Base-by-base conservation (phyloP, 2,329 filamentous ascomycete species). In the Coleophoma eucalyptorum region DNA sequence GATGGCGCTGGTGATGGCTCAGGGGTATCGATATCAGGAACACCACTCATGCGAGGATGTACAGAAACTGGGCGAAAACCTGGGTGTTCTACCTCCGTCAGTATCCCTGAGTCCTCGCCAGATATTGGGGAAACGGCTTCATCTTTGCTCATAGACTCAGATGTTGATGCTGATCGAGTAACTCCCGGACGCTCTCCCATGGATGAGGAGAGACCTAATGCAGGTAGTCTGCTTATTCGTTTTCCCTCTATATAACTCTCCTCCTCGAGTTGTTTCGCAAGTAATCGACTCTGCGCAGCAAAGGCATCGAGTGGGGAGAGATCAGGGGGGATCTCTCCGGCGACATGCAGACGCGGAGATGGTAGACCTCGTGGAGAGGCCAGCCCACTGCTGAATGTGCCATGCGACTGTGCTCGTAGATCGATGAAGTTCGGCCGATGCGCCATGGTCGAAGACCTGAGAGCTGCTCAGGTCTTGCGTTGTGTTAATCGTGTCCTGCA, bases 251-350 rank as follows among this genome's bases (percentile, higher is more conserved):
- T 84, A 53, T 83, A 80, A 56, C 82, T 86, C 59, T 94, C 86
- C 40, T 44, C 42, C 67, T 96, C 87, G 54, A 99, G 82, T 69
- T 96, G 88, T 70, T 84, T 89, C 37, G 91, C 91, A 47, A 99
- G 80, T 61, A 95, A 74, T 51, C 93, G 86, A 61, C 92, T 95
- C 66, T 97, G 93, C 55, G 93, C 79, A 19, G 93, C 93, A 66
- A 99, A 95, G 44, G 93, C 93, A 77, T 99, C 94, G 57, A 99
- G 80, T 11, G 94, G 94, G 7, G 94, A 97, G 50, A 97, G 78
- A 48, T 94, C 89, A 5, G 94, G 94, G 18, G 94, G 93, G 1
- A 88, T 80, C 61, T 93, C 89, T 55, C 89, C 89, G 51, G 87
- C 87, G 51, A 89, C 78, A 68, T 91, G 87, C 52, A 90, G 73